Conservation (phyloP, 2,329 filamentous ascomycete genomes). For the Ceratocystis smalleyi region DNA sequence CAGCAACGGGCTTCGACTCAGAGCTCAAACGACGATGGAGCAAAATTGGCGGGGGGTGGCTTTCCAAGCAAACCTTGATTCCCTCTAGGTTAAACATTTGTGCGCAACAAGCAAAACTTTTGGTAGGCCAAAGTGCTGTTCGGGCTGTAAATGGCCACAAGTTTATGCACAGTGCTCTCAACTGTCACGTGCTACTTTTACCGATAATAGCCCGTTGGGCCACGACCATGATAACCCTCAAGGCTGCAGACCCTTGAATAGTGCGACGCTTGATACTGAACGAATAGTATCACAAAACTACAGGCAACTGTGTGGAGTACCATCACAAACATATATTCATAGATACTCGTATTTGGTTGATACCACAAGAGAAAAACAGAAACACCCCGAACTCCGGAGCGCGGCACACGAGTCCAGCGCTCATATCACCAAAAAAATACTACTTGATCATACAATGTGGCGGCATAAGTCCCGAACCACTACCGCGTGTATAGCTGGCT, state of each 20-base stretch:
- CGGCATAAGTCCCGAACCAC: background rate
- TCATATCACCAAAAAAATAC: background rate
- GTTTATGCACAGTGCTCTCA: background rate
- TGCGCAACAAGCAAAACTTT: slow-evolving; percentile 6
- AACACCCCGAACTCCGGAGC: background rate
- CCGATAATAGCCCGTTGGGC: background rate
- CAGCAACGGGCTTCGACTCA: slow-evolving; percentile 5
- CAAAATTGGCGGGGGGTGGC: slow-evolving; percentile 6
- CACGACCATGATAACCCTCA: background rate
- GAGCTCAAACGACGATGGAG: slow-evolving; percentile 12
- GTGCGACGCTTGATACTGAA: background rate
- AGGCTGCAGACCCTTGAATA: background rate
- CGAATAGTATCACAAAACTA: background rate
- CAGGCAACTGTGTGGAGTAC: background rate
- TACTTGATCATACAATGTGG: slow-evolving; percentile 1
- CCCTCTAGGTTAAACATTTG: slow-evolving; percentile 9
- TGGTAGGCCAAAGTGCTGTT: background rate
- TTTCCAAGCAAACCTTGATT: background rate
- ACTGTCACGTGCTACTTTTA: slow-evolving; percentile 6
- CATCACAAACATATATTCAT: no score
- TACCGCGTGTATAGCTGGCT: background rate
- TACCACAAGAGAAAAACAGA: background rate
- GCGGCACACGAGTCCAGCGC: background rate
- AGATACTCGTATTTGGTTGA: background rate
- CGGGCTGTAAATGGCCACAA: background rate